phyloP scores from a whole-genome alignment of 305 asterid species.

The Caryopteris hybrid region DNA sequence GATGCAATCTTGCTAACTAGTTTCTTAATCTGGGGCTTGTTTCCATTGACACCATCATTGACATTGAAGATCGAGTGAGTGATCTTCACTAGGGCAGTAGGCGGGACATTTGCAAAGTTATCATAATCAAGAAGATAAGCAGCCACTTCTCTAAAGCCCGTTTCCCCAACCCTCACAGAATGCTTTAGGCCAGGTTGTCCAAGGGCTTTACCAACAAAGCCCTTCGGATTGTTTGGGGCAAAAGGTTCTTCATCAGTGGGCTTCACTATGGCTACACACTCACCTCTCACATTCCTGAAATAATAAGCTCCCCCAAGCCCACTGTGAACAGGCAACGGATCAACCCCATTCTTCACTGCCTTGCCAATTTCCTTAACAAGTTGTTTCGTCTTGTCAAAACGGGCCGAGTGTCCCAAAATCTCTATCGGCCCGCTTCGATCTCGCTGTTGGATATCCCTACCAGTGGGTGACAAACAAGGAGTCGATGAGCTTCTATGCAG shows the following conservation, averaged over 20 bases:
- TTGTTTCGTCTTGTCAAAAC: conserved; percentile 51
- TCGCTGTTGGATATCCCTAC: conserved; percentile 71
- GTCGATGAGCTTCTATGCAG: conserved; percentile 95
- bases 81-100: conserved; percentile 93
- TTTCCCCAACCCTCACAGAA: conserved; percentile 92
- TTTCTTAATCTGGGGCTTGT: conserved; percentile 54
- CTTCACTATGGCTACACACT: conserved; percentile 93
- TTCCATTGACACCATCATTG: conserved; percentile 76
- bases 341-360: conserved; percentile 76
- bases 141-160: conserved; percentile 97
- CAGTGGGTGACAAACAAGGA: conserved; percentile 96
- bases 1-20: conserved; percentile 94
- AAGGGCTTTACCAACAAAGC: conserved; percentile 90
- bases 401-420: conserved; percentile 64
- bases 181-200: conserved; percentile 94
- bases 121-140: conserved; percentile 92
- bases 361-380: conserved; percentile 74
- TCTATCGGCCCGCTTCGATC: conserved; percentile 89
- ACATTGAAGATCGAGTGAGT: conserved; percentile 87
- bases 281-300: conserved; percentile 79
- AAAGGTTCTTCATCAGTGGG: conserved; percentile 98
- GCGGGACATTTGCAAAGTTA: conserved; percentile 90
- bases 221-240: conserved; percentile 98
- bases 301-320: conserved; percentile 99
- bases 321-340: conserved; percentile 73